Base-by-base conservation (phyloP, 1,284 basidiomycete species). In the Inonotus obliquus region DNA sequence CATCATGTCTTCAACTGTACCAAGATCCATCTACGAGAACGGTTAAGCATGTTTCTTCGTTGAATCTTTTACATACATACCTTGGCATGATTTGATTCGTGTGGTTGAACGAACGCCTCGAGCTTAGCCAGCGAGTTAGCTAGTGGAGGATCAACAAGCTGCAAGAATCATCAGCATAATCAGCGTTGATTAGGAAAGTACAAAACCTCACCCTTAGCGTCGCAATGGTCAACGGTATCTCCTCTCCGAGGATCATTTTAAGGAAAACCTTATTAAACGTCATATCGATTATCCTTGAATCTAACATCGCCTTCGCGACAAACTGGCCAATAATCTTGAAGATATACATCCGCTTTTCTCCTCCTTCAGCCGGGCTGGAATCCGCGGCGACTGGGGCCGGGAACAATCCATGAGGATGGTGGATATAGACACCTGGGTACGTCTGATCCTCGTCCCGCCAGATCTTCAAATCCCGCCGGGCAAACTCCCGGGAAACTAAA, bases 271-370 rank as follows among this genome's bases (percentile, higher is more conserved):
- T 92, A 77, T 94, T 97, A 73, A 99, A 88, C 53, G 92, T 89
- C 68, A 98, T 80, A 74, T 99, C 97, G 73, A 99, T 96, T 72
- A 99, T 98, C 47, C 97, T 85, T 25, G 95, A 97, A 75, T 99
- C 97, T 53, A 99, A 80, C 80, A 99, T 87, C 1, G 96, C 94
- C 76, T 98, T 97, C 38, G 96, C 97, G n/a, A 98, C 87, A 72
- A 99, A 98, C 72, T 97, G 92, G 4, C 97, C 97, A 47, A 99
- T 87, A 21, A 96, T 89, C 59, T 88, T 85, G 75, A 96, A 91
- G 59, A 96, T 84, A 68, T 92, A 87, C 4, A 90, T 86, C 37
- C 87, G 82, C 79, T 91, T 91, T 68, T 86, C 85, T 74, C 84
- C 86, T 38, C 82, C 85, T 65, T 90, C 89, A 60, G 79, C 86